Base-by-base conservation (phyloP, 495 filamentous ascomycete genomes). In the Terfezia boudieri region DNA sequence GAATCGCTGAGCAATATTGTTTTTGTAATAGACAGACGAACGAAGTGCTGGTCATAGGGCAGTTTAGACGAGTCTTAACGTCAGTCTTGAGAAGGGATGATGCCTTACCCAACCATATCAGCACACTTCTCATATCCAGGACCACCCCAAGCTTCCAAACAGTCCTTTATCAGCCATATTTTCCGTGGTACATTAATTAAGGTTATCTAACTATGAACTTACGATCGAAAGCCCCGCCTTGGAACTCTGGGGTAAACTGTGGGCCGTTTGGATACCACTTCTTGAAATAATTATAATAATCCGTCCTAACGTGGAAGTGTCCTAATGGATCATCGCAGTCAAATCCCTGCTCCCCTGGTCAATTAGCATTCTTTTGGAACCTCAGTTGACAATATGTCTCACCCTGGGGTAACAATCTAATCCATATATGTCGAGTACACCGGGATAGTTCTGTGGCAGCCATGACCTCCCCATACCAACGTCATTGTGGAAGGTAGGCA, bases 131-230 rank as follows among this genome's bases (percentile, higher is more conserved):
- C 61, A 51, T 63, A 63, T 2, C 60, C 60, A 53, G 59, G 53
- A 14, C 77, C 78, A 57, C 73, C 74, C 14, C 36, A 20, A 53
- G 46, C 17, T 36, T 20, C 11, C 16, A n/a, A 9, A 52, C 3
- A 20, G 17, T 46, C 8, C 41, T 20, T 32, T 5, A 46, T 46
- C 8, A 46, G 41, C 8, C 12, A 46, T 46, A 14, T 4, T 20
- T 14, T 46, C 41, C 41, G 8, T 20, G 3, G 17, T 46, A 46
- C 4, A 46, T 46, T 14, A 1, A 32, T 32, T 5, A 32, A 5
- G 26, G 7, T 32, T 32, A 32, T 32, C 4, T 32, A 26, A 12
- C 9, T 32, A 51, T 36, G 12, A 54, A 57, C 61, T 60, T 64
- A 52, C 52, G 56, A 22, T 59, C 57, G 17, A 63, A 63, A 9